Base-by-base conservation (phyloP, 2,329 filamentous ascomycete genomes). In the Tolypocladium nubicola region DNA sequence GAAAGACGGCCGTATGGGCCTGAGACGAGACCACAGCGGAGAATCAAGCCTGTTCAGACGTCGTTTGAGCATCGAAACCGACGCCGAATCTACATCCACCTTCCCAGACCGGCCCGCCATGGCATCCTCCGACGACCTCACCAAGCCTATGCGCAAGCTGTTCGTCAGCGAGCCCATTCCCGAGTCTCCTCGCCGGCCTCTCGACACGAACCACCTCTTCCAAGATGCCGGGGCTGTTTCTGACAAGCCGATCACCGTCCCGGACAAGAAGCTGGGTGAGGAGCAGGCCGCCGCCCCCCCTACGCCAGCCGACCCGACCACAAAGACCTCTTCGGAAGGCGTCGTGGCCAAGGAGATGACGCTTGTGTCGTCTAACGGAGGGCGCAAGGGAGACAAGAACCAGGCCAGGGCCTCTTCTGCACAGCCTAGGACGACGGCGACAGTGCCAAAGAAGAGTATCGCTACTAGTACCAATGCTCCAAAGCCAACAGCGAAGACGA, bases 1-100 rank as follows among this genome's bases (percentile, higher is more conserved):
- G 67, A 83, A 83, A 61, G 80, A 83, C 71, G 81, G 82, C 56
- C 75, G 78, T 50, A 73, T 84, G 62, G 81, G 81, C 52, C 70
- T 84, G 37, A 76, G 73, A 64, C 65, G 71, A 66, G 69, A 74
- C 39, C 64, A 64, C 38, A 74, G 72, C 61, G 66, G 67, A 62
- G 71, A 73, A 60, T 70, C 71, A n/a, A 73, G 68, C 57, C 59
- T 69, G 38, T 74, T 73, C 11, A 66, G 68, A 61, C 67, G 72
- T 57, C 63, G 68, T 54, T 61, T 71, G 61, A 74, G 71, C 62
- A 68, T 66, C 61, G 71, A 61, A 62, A 76, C 60, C 58, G 68
- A 71, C 52, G 60, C 64, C 54, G 63, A 66, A 57, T 67, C 66
- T 23, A 62, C 64, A 41, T 70, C 74, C 13, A 68, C 73, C 21